phyloP scores from a whole-genome alignment of 441 rosid genomes.

The Breynia disticha region DNA sequence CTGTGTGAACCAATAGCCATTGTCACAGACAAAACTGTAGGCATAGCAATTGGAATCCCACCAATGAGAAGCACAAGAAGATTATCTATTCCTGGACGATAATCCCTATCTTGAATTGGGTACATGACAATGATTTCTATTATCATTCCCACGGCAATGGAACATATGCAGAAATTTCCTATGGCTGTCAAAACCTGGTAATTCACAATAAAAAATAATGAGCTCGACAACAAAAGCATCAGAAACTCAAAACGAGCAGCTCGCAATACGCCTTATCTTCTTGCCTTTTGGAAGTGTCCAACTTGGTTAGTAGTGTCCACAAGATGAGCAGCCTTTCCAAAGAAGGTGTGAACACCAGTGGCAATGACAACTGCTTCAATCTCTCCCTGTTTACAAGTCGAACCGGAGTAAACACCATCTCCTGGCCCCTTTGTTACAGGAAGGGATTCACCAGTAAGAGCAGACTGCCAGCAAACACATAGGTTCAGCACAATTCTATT shows the following conservation, averaged over 20 bases:
- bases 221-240: constrained; percentile 3
- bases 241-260: constrained; percentile 5
- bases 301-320: constrained; percentile 95
- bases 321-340: constrained; percentile 95
- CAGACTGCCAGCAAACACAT: constrained; percentile 44
- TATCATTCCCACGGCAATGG: constrained; percentile 88
- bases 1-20: constrained; percentile 97
- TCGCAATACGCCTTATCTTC: constrained; percentile 7
- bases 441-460: constrained; percentile 94
- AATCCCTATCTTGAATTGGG: constrained; percentile 77
- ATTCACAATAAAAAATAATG: constrained; percentile 6
- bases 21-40: constrained; percentile 87
- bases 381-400: constrained; percentile 96
- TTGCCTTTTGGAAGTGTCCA: constrained; percentile 93
- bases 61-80: constrained; percentile 94
- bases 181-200: constrained; percentile 89
- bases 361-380: constrained; percentile 90
- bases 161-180: constrained; percentile 94
- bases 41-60: constrained; percentile 99
- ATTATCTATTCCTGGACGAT: constrained; percentile 94
- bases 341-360: constrained; percentile 91
- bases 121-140: constrained; percentile 88
- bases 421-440: constrained; percentile 94
- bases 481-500: constrained; percentile 7
- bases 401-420: constrained; percentile 92